Evolutionary conservation across 108 stramenopile species (phyloP).

Genomic region (Schizochytrium sp.): DNA sequence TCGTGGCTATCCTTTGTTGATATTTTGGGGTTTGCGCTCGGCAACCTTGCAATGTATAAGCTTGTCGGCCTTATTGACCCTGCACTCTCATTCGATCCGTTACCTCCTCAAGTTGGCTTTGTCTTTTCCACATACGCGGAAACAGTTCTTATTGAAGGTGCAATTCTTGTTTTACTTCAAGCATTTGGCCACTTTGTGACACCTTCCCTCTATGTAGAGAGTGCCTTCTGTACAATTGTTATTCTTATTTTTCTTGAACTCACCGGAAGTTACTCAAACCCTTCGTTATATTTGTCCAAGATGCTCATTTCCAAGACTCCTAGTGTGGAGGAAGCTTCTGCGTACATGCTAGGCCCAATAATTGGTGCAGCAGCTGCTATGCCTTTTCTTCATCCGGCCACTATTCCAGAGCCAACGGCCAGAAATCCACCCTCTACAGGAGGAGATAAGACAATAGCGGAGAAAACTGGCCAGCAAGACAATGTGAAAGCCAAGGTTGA

Average conservation of each 20-base stretch:
- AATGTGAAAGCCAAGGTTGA: too few species aligned
- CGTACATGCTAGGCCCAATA: slow-evolving; percentile 43
- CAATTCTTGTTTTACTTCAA: slow-evolving; percentile 12
- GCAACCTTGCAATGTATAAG: background rate
- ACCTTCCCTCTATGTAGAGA: background rate
- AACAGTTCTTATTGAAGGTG: slow-evolving; percentile 29
- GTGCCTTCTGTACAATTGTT: slow-evolving; percentile 11
- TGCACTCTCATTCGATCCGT: background rate
- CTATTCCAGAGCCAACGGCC: too few species aligned
- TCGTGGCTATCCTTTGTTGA: slow-evolving; percentile 8
- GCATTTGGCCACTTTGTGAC: background rate
- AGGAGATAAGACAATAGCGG: too few species aligned
- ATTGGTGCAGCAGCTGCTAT: slow-evolving; percentile 5
- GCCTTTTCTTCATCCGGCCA: background rate
- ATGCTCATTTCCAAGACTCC: background rate
- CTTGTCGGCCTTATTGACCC: background rate
- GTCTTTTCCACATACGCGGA: background rate
- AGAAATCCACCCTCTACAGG: too few species aligned
- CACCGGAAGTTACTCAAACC: slow-evolving; percentile 53
- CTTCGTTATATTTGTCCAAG: background rate
- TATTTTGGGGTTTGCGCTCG: slow-evolving; percentile 15
- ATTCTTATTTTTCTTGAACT: slow-evolving; percentile 17
- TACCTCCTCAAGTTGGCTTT: slow-evolving; percentile 4
- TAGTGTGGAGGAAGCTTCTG: background rate
- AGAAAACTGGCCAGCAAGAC: too few species aligned